Evolutionary conservation across 1,284 basidiomycete species (phyloP).

Genomic region (Flammula alnicola): DNA sequence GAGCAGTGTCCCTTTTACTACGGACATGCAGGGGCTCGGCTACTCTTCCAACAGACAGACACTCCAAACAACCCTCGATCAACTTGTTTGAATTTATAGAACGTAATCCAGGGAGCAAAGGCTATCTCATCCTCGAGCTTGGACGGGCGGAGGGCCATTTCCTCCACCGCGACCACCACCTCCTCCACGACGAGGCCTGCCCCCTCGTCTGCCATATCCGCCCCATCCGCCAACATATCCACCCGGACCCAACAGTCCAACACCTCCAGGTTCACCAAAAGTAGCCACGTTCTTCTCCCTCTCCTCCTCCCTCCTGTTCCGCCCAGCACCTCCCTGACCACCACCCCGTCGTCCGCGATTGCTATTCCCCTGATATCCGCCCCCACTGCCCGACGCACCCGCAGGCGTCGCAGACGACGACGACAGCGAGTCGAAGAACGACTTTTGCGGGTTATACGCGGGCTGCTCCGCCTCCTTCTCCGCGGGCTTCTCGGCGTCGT

Average conservation of each 20-base stretch:
- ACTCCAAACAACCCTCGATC: background rate
- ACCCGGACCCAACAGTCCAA: constrained; percentile 71
- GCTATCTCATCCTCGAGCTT: constrained; percentile 22
- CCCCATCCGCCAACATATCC: constrained; percentile 55
- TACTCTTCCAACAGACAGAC: too few species aligned
- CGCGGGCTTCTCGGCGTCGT: constrained; percentile 31
- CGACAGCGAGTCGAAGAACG: constrained; percentile 80
- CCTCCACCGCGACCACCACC: constrained; percentile 24
- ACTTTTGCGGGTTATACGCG: constrained; percentile 76
- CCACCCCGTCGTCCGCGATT: constrained; percentile 46
- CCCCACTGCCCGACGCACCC: constrained; percentile 20
- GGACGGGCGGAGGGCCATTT: constrained; percentile 17
- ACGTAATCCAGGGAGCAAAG: background rate
- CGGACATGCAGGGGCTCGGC: background rate
- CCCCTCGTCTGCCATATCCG: constrained; percentile 45
- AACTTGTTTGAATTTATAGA: background rate
- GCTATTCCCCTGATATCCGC: constrained; percentile 34
- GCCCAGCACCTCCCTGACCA: constrained; percentile 54
- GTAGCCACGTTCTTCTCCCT: constrained; percentile 80
- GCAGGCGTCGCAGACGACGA: constrained; percentile 49
- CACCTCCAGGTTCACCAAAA: constrained; percentile 80
- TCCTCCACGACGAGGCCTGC: constrained; percentile 34
- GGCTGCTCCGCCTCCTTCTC: constrained; percentile 31
- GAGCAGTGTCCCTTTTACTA: background rate
- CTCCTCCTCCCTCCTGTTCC: constrained; percentile 77